A percentile compares a stretch with the other conserved stretches of the same genome.
phyloP scores from a whole-genome alignment of 352 stramenopile genomes.

The Paralagenidium karlingii region DNA sequence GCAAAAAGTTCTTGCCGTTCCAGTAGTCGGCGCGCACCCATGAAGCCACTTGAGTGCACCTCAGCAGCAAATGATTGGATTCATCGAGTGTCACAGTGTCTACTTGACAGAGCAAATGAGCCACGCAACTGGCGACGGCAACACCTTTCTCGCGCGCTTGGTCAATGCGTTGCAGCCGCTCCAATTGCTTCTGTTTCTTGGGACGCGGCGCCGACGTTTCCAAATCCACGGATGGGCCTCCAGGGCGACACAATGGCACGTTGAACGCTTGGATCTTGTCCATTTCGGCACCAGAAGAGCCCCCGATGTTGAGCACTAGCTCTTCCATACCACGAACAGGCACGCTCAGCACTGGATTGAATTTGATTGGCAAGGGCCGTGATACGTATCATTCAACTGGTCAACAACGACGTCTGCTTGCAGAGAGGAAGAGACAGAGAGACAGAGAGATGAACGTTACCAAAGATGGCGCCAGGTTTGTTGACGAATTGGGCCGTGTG shows the following conservation, averaged over 20 bases:
- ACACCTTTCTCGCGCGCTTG: conserved; percentile 15
- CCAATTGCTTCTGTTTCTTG: conserved; percentile 50
- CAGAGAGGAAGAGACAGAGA: neutral
- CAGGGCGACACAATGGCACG: conserved; percentile 31
- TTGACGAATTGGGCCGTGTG: conserved; percentile 52
- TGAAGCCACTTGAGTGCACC: conserved; percentile 47
- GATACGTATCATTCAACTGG: neutral
- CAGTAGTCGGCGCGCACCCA: conserved; percentile 54
- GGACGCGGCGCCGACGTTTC: neutral
- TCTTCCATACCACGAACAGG: conserved; percentile 56
- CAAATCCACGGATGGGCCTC: conserved; percentile 6
- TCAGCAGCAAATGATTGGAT: conserved; percentile 53
- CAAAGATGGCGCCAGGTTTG: conserved; percentile 32
- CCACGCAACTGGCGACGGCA: conserved; percentile 36
- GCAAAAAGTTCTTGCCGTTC: conserved; percentile 71
- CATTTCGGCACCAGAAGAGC: conserved; percentile 26
- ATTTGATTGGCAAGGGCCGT: neutral
- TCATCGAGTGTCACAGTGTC: conserved; percentile 48
- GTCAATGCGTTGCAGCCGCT: conserved; percentile 30
- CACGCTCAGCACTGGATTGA: conserved; percentile 50
- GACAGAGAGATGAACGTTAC: conserved; percentile 12
- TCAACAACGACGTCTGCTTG: neutral
- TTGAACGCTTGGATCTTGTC: conserved; percentile 53
- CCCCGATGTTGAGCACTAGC: conserved; percentile 63
- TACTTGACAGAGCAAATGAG: conserved; percentile 56